Base-by-base conservation (phyloP, 257 asterid species). In the Petrea volubilis region DNA sequence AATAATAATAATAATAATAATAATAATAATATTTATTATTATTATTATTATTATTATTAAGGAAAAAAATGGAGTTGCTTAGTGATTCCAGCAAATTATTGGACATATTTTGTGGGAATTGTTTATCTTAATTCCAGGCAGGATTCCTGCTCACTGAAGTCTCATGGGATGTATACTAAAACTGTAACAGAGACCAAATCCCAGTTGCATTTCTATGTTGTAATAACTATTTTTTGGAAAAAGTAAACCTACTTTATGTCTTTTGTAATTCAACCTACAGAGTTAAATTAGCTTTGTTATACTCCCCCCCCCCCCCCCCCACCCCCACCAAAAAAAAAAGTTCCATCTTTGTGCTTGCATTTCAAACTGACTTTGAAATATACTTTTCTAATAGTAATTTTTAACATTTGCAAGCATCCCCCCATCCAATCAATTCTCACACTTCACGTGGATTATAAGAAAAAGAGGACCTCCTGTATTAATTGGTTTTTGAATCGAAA, bases 191-290 rank as follows among this genome's bases (percentile, higher is more conserved):
- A 65, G 40, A 46, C 52, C 78, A 78, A 63, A 72, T 64, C 68
- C 67, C 64, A 72, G 65, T 64, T 72, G 47, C 72, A 60, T 78
- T 79, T 78, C 18, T 34, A 49, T 40, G 73, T 57, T 69, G 31
- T 23, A 55, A 44, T 33, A 36, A 69, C 53, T 68, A 25, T 75
- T 68, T 73, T 72, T 59, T 15, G 23, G 66, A 44, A 49, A 85
- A 83, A 81, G 86, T 77, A 71, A 71, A 58, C 61, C 78, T 71
- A 79, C 89, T 88, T 84, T 88, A 81, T 78, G 85, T 78, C 65
- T 15, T 80, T 56, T 64, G 33, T 64, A 78, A 80, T 82, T 67
- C 40, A 68, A 50, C 79, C 69, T 40, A 44, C 6, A 11, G 17
- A 11, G 17, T 18, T 31, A n/a, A 29, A 3, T 13, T 23, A 23